These are phyloP conservation scores for Penicillium sp. DNA, from an alignment of 2,329 filamentous ascomycete species.

Conservation along the genomic window DNA sequence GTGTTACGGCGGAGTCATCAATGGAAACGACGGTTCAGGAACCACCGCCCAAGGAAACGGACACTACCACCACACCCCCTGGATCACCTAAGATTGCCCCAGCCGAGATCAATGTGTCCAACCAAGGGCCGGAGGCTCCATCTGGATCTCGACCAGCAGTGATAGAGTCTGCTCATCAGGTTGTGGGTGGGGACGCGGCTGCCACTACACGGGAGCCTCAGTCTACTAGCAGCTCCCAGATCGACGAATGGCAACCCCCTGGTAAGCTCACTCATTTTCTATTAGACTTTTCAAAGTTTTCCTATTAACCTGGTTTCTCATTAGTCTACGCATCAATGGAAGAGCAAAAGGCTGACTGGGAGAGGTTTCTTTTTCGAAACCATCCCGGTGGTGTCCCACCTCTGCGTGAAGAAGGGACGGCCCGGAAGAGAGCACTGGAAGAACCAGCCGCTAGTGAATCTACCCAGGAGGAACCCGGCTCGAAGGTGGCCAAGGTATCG, in stretches of 20 bases:
- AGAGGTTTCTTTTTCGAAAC: conserved; percentile 3
- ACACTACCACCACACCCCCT: neutral
- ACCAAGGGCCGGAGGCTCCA: neutral
- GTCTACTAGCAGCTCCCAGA: neutral
- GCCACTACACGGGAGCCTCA: neutral
- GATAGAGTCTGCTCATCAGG: neutral
- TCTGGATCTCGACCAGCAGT: neutral
- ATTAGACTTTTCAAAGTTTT: neutral
- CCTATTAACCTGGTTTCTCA: neutral
- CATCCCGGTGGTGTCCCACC: neutral
- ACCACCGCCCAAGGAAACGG: neutral
- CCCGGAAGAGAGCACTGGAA: conserved; percentile 29
- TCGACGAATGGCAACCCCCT: neutral
- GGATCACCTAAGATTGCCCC: neutral
- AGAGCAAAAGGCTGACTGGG: conserved; percentile 8
- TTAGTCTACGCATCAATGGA: conserved; percentile 1
- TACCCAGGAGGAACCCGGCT: conserved; percentile 10
- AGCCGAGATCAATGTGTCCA: neutral
- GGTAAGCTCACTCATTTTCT: neutral
- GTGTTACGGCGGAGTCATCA: neutral
- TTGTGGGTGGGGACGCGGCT: neutral
- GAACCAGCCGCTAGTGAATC: conserved; percentile 18
- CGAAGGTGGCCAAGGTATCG: conserved; percentile 28
- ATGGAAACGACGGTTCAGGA: neutral
- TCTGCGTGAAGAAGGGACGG: neutral